These are phyloP conservation scores for Fraxinus sp. DNA, from an alignment of 305 asterid species.

Conservation along the genomic window DNA sequence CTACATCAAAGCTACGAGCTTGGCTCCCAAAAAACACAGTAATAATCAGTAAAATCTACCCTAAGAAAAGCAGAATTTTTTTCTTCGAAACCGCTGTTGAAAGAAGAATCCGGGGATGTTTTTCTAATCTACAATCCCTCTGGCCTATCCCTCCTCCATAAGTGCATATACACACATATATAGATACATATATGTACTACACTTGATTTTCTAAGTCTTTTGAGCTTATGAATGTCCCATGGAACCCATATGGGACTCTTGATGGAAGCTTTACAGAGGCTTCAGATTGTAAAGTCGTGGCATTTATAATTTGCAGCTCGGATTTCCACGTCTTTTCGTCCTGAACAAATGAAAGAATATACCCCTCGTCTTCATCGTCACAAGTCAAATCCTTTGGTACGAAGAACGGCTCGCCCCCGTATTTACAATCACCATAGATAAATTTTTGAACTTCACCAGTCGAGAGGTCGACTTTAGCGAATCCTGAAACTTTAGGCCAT, in stretches of 20 bases:
- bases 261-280: constrained; percentile 61
- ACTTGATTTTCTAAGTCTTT: constrained; percentile 47
- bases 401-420: constrained; percentile 73
- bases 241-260: constrained; percentile 75
- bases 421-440: constrained; percentile 51
- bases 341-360: constrained; percentile 56
- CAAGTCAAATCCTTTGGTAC: constrained; percentile 37
- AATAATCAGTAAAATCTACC: background rate
- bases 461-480: constrained; percentile 60
- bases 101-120: constrained; percentile 46
- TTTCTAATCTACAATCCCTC: constrained; percentile 40
- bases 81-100: background rate
- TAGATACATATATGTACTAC: constrained; percentile 2
- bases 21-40: constrained; percentile 19
- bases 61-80: background rate
- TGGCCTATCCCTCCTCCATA: constrained; percentile 29
- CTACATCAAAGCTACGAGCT: constrained; percentile 37
- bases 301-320: constrained; percentile 56
- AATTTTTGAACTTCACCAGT: constrained; percentile 46
- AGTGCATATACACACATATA: background rate
- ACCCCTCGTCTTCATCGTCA: constrained; percentile 60
- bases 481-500: constrained; percentile 79
- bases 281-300: constrained; percentile 39
- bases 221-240: constrained; percentile 61
- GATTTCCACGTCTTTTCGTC: constrained; percentile 58